phyloP scores from a whole-genome alignment of 129 eudicot species.

The Flaveria brownii region DNA sequence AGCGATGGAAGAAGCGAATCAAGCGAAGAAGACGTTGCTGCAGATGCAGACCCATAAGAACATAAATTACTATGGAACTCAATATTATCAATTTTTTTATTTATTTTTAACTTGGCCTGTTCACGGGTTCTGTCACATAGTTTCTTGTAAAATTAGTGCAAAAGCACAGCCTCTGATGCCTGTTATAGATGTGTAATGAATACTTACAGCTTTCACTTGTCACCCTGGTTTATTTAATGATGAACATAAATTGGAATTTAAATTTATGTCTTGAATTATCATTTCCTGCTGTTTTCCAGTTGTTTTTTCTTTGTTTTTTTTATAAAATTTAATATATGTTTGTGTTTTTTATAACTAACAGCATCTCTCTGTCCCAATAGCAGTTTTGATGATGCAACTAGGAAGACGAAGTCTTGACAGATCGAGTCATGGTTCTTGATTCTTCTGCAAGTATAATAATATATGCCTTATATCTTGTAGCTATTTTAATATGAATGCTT shows the following conservation, averaged over 20 bases:
- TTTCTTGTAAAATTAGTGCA: slow-evolving; percentile 47
- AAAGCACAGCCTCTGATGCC: slow-evolving; percentile 15
- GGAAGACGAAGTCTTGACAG: slow-evolving; percentile 25
- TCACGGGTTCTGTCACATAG: slow-evolving; percentile 38
- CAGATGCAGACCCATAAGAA: slow-evolving; percentile 51
- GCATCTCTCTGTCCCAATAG: slow-evolving; percentile 11
- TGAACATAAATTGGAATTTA: slow-evolving; percentile 35
- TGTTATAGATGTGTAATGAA: slow-evolving; percentile 39
- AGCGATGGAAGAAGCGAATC: slow-evolving; percentile 63
- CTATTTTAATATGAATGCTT: background rate
- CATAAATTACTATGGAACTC: slow-evolving; percentile 18
- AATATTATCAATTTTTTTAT: background rate
- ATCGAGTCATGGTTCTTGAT: slow-evolving; percentile 24
- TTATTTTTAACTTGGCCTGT: background rate
- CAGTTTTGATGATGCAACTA: slow-evolving; percentile 22
- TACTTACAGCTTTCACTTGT: slow-evolving; percentile 27
- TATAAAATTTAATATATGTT: background rate
- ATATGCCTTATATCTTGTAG: slow-evolving; percentile 19
- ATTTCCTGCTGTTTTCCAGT: background rate
- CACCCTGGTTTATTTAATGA: slow-evolving; percentile 31
- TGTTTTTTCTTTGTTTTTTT: background rate
- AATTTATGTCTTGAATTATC: background rate
- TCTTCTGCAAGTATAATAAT: slow-evolving; percentile 19
- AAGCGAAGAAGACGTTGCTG: slow-evolving; percentile 62
- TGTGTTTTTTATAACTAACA: slow-evolving; percentile 20